Evolutionary conservation across 768 basidiomycete genomes (phyloP).

Genomic region (Agaricus blazei): DNA sequence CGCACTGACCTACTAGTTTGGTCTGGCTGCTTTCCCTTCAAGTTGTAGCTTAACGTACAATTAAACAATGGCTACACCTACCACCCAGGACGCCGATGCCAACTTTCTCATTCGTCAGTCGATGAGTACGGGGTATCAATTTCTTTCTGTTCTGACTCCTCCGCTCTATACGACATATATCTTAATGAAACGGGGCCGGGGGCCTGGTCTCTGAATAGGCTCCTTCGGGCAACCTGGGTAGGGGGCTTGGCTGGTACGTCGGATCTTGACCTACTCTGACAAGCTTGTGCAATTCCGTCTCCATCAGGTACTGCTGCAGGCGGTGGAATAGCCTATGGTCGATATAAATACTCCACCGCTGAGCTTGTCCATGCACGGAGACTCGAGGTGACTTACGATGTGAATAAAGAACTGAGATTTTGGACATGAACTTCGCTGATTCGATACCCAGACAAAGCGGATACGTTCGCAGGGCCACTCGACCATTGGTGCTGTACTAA

Average conservation of each 20-base stretch:
- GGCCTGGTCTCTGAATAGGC: constrained; percentile 52
- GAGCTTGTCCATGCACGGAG: constrained; percentile 45
- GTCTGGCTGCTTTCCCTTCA: background rate
- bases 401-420: constrained; percentile 20
- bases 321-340: constrained; percentile 56
- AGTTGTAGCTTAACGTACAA: background rate
- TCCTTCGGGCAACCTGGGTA: constrained; percentile 70
- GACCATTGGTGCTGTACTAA: constrained; percentile 66
- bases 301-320: constrained; percentile 41
- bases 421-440: background rate
- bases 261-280: background rate
- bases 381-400: constrained; percentile 54
- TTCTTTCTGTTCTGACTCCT: constrained; percentile 57
- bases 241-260: constrained; percentile 54
- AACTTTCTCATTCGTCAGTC: constrained; percentile 61
- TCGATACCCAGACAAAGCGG: constrained; percentile 39
- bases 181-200: constrained; percentile 49
- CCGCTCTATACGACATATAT: constrained; percentile 53
- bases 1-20: constrained; percentile 10
- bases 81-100: constrained; percentile 48
- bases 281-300: constrained; percentile 1
- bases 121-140: constrained; percentile 64
- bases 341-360: constrained; percentile 49
- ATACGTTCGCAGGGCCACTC: constrained; percentile 70
- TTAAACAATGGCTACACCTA: constrained; percentile 10